Conservation (phyloP, 108 stramenopile genomes). For the Conticribra weissflogii region DNA sequence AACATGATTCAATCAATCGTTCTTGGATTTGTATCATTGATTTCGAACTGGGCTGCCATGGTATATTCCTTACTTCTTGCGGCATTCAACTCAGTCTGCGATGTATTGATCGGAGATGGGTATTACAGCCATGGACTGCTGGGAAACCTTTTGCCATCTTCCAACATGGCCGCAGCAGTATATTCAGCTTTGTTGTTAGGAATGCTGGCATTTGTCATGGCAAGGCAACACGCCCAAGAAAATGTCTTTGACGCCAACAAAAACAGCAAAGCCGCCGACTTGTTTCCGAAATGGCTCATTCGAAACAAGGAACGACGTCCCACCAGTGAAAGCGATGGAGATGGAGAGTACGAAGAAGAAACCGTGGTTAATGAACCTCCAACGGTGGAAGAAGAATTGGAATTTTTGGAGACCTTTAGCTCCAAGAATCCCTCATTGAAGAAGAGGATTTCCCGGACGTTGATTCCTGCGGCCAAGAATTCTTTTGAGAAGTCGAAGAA, state of each 20-base stretch:
- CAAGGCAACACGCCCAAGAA: background rate
- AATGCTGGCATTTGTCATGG: background rate
- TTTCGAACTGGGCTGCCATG: conserved; percentile 16
- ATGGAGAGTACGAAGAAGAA: conserved; percentile 11
- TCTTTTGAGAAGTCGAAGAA: background rate
- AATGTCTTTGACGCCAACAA: background rate
- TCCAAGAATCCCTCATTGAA: conserved; percentile 31
- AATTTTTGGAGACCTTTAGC: conserved; percentile 32
- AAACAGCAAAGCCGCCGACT: background rate
- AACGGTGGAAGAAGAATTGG: conserved; percentile 34
- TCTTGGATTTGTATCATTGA: background rate
- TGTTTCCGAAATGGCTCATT: conserved; percentile 1
- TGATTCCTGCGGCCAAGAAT: background rate
- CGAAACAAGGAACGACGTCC: background rate
- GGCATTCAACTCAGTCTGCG: conserved; percentile 20
- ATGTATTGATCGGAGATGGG: conserved; percentile 29
- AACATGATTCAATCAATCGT: conserved; percentile 9
- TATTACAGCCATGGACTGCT: background rate
- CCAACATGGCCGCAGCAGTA: background rate
- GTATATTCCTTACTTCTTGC: conserved; percentile 10
- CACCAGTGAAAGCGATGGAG: conserved; percentile 8
- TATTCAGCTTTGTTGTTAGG: background rate
- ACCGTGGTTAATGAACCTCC: conserved; percentile 7
- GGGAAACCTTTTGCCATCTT: background rate
- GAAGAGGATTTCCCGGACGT: conserved; percentile 20